phyloP scores from a whole-genome alignment of 1,284 basidiomycete species.

The Sporisorium graminicola region DNA sequence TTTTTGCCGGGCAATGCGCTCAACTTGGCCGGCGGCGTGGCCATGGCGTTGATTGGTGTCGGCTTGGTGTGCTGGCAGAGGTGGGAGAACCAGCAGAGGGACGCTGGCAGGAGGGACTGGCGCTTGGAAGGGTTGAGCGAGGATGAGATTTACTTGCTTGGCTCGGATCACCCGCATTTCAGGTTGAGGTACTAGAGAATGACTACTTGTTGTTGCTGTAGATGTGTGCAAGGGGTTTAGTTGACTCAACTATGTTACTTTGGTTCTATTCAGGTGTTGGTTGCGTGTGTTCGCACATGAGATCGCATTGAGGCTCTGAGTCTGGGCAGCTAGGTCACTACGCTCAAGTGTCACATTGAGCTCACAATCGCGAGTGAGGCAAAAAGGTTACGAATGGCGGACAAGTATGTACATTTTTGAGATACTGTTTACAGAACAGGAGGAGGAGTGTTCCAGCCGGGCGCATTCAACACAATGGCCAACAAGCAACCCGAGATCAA shows the following conservation, averaged over 20 bases:
- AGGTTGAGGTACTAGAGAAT: constrained; percentile 29
- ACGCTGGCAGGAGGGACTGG: constrained; percentile 25
- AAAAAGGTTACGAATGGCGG: no score
- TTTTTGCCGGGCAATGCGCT: constrained; percentile 50
- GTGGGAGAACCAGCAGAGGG: constrained; percentile 45
- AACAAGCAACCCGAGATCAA: constrained; percentile 45
- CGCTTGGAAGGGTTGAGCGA: constrained; percentile 24
- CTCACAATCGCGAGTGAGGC: no score
- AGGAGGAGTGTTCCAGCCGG: constrained; percentile 44
- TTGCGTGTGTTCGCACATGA: no score
- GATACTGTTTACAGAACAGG: constrained; percentile 18
- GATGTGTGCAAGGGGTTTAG: no score
- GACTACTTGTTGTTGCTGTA: no score
- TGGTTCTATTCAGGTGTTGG: neutral
- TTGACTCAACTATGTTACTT: neutral
- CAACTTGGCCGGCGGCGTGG: constrained; percentile 35
- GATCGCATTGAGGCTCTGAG: no score
- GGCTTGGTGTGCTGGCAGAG: constrained; percentile 35
- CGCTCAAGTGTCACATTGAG: no score
- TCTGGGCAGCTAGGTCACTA: no score
- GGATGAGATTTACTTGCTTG: constrained; percentile 44
- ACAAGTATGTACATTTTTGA: neutral
- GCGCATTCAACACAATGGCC: constrained; percentile 46
- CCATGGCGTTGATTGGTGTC: constrained; percentile 27
- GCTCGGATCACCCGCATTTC: constrained; percentile 47